These are phyloP conservation scores for Ogataea siamensis DNA, from an alignment of 805 yeast genomes.

Conservation along the genomic window DNA sequence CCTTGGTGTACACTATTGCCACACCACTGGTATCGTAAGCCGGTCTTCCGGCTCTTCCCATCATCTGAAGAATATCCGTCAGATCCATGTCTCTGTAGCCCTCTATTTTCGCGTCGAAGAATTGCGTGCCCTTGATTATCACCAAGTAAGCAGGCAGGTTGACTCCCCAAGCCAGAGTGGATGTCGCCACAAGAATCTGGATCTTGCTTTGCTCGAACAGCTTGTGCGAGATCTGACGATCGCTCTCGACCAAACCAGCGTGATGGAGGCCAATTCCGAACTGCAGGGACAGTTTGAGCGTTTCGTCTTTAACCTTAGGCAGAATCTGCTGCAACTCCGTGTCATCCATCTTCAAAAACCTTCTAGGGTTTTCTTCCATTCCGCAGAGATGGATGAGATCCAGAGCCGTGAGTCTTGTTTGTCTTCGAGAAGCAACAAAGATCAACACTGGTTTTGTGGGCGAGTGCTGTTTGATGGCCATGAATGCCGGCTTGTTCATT, in stretches of 20 bases:
- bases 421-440: constrained; percentile 83
- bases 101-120: constrained; percentile 60
- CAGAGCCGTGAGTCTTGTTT: constrained; percentile 75
- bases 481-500: constrained; percentile 86
- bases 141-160: constrained; percentile 80
- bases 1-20: constrained; percentile 74
- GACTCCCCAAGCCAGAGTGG: constrained; percentile 88
- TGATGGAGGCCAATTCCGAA: constrained; percentile 82
- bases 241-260: constrained; percentile 76
- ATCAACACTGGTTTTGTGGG: constrained; percentile 80
- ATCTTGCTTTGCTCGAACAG: constrained; percentile 66
- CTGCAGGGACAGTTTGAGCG: constrained; percentile 68
- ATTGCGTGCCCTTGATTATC: constrained; percentile 73
- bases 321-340: constrained; percentile 53
- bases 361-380: constrained; percentile 69
- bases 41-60: constrained; percentile 85
- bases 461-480: constrained; percentile 90
- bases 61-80: constrained; percentile 79
- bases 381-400: constrained; percentile 80
- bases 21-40: constrained; percentile 77
- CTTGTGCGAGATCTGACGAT: constrained; percentile 67
- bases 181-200: constrained; percentile 73
- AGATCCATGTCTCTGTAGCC: constrained; percentile 78
- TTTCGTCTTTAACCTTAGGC: constrained; percentile 72
- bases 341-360: constrained; percentile 67